Evolutionary conservation across 305 asterid species (phyloP), one percentile per base, ranked within the genome.

Genomic region (Fraxinus angustifolia): DNA sequence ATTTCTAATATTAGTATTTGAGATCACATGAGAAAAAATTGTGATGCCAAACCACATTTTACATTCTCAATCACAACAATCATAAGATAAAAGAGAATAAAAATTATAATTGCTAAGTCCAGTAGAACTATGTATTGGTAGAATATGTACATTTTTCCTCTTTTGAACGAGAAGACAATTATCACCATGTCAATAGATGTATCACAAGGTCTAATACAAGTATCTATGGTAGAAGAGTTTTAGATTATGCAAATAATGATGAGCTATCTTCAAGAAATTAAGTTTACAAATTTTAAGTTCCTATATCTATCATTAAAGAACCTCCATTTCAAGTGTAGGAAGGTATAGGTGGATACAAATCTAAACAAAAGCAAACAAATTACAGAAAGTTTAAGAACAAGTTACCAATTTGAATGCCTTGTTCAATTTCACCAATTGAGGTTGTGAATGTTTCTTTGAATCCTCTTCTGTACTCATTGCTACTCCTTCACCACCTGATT

Each of bases 381-480:
- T 34, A 58, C 34, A 19, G 33, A 17, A 67, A 19, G 53, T 73
- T n/a, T n/a, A 19, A 77, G 78, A 75, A 14, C 16, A 3, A 58
- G 19, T 76, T 88, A 93, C 97, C 94, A 90, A 75, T 90, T 90
- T 90, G 83, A 88, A 84, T 82, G 93, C 94, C 78, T 80, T 82
- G 62, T 90, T 78, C 87, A 90, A 48, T 87, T 84, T 89, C 89
- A 93, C 87, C 82, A 93, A 17, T 75, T 85, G 91, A 79, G 91
- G 92, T 75, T 75, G 81, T 14, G 85, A n/a, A 36, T 82, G 75
- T 83, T 90, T 88, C 76, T 87, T 90, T 2, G 85, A 74, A 71
- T 83, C 88, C 78, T 88, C 87, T 71, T 77, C 81, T 0, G 84
- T 58, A 73, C 30, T 78, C 82, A 83, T 82, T 17, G n/a, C n/a